A percentile compares a stretch with the other conserved stretches of the same genome.
Conservation (phyloP, 2,329 filamentous ascomycete genomes). For the Ceratocystis eucalypticola region DNA sequence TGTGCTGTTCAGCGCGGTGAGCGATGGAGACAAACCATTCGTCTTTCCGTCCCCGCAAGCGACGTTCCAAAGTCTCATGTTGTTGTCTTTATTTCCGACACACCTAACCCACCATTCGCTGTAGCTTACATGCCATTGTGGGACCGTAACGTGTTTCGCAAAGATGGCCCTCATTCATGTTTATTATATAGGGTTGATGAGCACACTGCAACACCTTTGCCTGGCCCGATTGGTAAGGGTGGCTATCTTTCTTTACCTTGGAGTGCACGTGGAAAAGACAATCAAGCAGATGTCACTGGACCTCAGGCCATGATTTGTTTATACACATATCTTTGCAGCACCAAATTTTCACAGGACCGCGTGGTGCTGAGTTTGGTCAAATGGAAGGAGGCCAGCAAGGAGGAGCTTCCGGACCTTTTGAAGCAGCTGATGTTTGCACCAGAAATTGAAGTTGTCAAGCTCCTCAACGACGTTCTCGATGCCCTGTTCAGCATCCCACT, state of each 20-base stretch:
- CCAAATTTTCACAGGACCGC: constrained; percentile 84
- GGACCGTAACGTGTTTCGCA: constrained; percentile 79
- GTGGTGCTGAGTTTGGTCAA: constrained; percentile 69
- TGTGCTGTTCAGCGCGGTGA: constrained; percentile 66
- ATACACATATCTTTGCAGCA: constrained; percentile 85
- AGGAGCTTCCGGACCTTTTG: constrained; percentile 59
- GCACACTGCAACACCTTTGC: constrained; percentile 56
- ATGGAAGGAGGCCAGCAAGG: constrained; percentile 65
- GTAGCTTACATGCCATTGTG: constrained; percentile 87
- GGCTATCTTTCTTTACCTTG: constrained; percentile 80
- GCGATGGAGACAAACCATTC: constrained; percentile 77
- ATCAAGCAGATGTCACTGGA: constrained; percentile 62
- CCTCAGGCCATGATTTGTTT: constrained; percentile 67
- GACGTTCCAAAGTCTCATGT: constrained; percentile 76
- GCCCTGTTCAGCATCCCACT: constrained; percentile 83
- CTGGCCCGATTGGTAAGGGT: constrained; percentile 54
- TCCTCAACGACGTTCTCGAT: constrained; percentile 78
- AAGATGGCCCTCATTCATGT: constrained; percentile 69
- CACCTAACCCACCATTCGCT: constrained; percentile 77
- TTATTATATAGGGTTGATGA: constrained; percentile 88
- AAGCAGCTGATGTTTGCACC: constrained; percentile 83
- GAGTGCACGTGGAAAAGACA: constrained; percentile 53
- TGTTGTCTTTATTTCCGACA: constrained; percentile 78
- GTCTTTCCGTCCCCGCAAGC: constrained; percentile 61
- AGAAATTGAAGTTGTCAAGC: constrained; percentile 94